Evolutionary conservation across 176 grass and related monocot genomes (phyloP).

Genomic region (Hordeum marinum): DNA sequence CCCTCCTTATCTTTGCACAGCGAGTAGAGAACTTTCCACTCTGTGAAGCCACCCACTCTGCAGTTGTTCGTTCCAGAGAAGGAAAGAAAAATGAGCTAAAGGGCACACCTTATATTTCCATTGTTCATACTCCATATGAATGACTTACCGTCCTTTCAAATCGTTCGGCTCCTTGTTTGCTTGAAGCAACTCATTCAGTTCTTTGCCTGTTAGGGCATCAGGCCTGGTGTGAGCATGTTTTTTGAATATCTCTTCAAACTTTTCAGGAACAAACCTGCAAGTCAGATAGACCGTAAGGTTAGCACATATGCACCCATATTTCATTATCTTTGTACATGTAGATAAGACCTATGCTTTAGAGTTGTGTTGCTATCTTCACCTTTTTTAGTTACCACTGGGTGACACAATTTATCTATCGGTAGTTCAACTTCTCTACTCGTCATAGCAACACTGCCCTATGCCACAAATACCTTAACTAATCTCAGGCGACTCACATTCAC

Average conservation of each 20-base stretch:
- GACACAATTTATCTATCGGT: neutral
- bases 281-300: neutral
- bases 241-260: slow-evolving; percentile 76
- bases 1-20: slow-evolving; percentile 72
- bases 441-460: neutral
- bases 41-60: slow-evolving; percentile 51
- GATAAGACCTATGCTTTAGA: neutral
- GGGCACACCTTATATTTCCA: neutral
- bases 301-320: neutral
- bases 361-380: neutral
- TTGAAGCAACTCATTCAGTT: slow-evolving; percentile 52
- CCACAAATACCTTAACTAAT: neutral
- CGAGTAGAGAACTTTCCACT: slow-evolving; percentile 53
- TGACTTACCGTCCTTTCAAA: slow-evolving; percentile 44
- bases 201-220: slow-evolving; percentile 54
- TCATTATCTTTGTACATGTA: neutral
- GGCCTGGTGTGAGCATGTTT: slow-evolving; percentile 58
- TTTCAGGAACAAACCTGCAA: slow-evolving; percentile 59
- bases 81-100: neutral
- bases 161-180: slow-evolving; percentile 62
- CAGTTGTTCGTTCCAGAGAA: neutral
- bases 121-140: neutral
- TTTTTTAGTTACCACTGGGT: neutral
- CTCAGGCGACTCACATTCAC: neutral
- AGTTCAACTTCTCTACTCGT: neutral